Conservation (phyloP, 176 grass and related monocot genomes). For the Avena insularis region DNA sequence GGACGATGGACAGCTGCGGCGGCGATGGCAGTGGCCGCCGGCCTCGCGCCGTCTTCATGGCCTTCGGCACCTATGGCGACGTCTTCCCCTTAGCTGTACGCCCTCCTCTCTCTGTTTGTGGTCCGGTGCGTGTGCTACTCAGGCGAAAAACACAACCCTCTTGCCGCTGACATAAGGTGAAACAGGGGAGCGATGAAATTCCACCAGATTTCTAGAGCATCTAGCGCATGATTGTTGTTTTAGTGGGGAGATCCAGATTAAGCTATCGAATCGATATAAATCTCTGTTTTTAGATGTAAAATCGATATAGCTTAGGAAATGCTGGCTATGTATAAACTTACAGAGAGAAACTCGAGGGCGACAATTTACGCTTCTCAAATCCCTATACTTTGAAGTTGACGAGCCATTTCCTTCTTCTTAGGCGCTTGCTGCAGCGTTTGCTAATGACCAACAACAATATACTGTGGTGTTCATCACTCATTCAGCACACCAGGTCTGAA, state of each 20-base stretch:
- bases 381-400: neutral
- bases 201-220: constrained; percentile 9
- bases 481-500: constrained; percentile 70
- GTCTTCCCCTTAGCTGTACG: constrained; percentile 88
- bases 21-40: constrained; percentile 38
- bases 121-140: neutral
- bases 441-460: constrained; percentile 64
- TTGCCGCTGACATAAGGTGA: neutral
- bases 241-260: neutral
- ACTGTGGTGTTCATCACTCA: constrained; percentile 78
- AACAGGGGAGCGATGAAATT: constrained; percentile 2
- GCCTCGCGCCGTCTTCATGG: constrained; percentile 80
- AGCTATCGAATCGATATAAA: neutral
- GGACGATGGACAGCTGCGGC: constrained; percentile 37
- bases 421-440: constrained; percentile 78
- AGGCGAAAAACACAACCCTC: neutral
- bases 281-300: neutral
- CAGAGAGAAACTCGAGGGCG: neutral
- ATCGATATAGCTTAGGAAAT: neutral
- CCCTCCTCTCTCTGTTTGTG: neutral
- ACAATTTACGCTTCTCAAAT: neutral
- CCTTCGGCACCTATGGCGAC: constrained; percentile 85
- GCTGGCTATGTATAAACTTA: neutral
- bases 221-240: neutral
- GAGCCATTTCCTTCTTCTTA: neutral